phyloP scores from a whole-genome alignment of 768 basidiomycete genomes.

The Amanita rimosa region DNA sequence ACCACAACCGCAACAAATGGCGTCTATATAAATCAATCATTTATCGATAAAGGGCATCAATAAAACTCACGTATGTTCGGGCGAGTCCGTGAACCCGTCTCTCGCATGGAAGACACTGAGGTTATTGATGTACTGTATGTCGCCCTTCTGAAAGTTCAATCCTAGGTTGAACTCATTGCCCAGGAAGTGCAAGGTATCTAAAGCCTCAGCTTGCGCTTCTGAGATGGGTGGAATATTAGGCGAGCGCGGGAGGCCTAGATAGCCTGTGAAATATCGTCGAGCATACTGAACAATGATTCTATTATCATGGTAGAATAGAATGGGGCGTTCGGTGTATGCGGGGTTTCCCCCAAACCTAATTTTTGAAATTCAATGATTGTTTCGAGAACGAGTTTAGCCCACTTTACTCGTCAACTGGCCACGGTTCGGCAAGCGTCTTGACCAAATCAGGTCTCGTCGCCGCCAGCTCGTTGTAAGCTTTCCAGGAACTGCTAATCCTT shows the following conservation, averaged over 20 bases:
- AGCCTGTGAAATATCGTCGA: slow-evolving; percentile 32
- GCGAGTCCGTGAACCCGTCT: slow-evolving; percentile 30
- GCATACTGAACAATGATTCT: slow-evolving; percentile 35
- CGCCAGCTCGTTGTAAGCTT: slow-evolving; percentile 36
- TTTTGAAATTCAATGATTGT: not conserved
- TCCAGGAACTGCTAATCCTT: slow-evolving; percentile 29
- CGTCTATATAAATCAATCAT: too few relatives aligned
- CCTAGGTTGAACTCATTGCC: slow-evolving; percentile 31
- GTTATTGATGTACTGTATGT: slow-evolving; percentile 39
- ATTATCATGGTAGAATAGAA: slow-evolving; percentile 27
- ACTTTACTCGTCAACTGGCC: slow-evolving; percentile 31
- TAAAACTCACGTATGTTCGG: slow-evolving; percentile 26
- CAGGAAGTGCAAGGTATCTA: slow-evolving; percentile 32
- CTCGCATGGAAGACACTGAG: slow-evolving; percentile 31
- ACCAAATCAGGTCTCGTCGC: slow-evolving; percentile 33
- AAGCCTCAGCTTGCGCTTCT: slow-evolving; percentile 37
- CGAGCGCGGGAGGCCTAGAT: slow-evolving; percentile 21
- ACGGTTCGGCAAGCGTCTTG: slow-evolving; percentile 26
- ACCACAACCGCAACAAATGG: slow-evolving; percentile 33
- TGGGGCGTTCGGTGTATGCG: slow-evolving; percentile 23
- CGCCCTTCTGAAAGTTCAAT: slow-evolving; percentile 36
- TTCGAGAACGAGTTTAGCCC: too few relatives aligned
- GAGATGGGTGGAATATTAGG: slow-evolving; percentile 32
- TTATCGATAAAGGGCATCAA: not conserved
- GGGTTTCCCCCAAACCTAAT: slow-evolving; percentile 27